A percentile compares a stretch with the other conserved stretches of the same genome.
phyloP scores from a whole-genome alignment of 257 asterid genomes.

The Nicotiana obtusifolia region DNA sequence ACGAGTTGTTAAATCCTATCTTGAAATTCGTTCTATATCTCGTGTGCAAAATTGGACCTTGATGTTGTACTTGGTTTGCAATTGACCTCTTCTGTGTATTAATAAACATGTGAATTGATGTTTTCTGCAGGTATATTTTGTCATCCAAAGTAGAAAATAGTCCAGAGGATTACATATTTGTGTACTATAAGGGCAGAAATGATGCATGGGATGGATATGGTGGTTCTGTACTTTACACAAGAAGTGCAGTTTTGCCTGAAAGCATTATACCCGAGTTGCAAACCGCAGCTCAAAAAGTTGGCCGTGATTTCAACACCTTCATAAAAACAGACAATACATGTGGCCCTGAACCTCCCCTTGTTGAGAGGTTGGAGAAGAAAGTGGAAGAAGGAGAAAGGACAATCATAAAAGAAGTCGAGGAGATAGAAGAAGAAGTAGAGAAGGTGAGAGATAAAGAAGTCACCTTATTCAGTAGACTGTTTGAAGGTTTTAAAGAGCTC shows the following conservation, averaged over 20 bases:
- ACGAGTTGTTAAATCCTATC: neutral
- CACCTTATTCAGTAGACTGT: constrained; percentile 47
- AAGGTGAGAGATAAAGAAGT: constrained; percentile 53
- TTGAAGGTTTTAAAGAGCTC: constrained; percentile 72
- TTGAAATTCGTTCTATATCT: neutral
- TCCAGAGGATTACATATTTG: constrained; percentile 80
- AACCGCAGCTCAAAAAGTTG: constrained; percentile 63
- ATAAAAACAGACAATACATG: constrained; percentile 70
- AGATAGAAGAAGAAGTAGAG: constrained; percentile 67
- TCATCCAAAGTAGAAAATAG: constrained; percentile 63
- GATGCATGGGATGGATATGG: constrained; percentile 99
- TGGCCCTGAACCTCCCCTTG: constrained; percentile 93
- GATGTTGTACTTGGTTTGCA: neutral
- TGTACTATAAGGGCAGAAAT: constrained; percentile 78
- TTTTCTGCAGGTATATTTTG: constrained; percentile 70
- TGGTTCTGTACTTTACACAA: constrained; percentile 84
- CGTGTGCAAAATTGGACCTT: neutral
- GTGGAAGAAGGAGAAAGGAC: constrained; percentile 91
- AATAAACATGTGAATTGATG: neutral
- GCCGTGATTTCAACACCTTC: constrained; percentile 63
- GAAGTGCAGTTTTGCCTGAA: constrained; percentile 72
- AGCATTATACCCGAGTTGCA: constrained; percentile 70
- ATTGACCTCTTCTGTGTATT: neutral
- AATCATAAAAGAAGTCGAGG: constrained; percentile 72
- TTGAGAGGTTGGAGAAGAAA: constrained; percentile 85